Percentiles rank a stretch among this genome's conserved stretches.
phyloP scores from a whole-genome alignment of 148 eudicot species.

The Salicornia ramosissima region DNA sequence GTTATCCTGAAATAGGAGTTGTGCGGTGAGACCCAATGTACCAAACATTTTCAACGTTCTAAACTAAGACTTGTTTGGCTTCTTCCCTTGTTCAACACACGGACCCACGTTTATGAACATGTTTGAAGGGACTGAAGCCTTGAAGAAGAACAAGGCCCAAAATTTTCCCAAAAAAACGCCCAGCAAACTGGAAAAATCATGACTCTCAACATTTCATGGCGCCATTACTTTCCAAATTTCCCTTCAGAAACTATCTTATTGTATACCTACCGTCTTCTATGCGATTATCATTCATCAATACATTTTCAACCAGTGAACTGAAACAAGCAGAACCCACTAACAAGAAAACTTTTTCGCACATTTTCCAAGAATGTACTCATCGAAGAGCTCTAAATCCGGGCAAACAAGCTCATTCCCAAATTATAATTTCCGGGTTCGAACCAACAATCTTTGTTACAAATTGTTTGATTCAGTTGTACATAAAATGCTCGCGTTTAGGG shows the following conservation, averaged over 20 bases:
- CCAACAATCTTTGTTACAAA: slow-evolving; percentile 78
- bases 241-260: not conserved
- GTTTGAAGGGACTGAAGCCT: not conserved
- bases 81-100: too few species aligned
- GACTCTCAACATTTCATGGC: slow-evolving; percentile 18
- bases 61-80: too few species aligned
- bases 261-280: not conserved
- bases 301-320: slow-evolving; percentile 20
- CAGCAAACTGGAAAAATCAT: slow-evolving; percentile 10
- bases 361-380: slow-evolving; percentile 63
- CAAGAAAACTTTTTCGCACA: slow-evolving; percentile 57
- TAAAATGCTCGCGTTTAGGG: slow-evolving; percentile 45
- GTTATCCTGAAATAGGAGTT: too few species aligned
- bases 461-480: slow-evolving; percentile 71
- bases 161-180: not conserved
- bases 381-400: slow-evolving; percentile 48
- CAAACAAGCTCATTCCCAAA: slow-evolving; percentile 66
- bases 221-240: not conserved
- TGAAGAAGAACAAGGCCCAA: not conserved
- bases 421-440: slow-evolving; percentile 66
- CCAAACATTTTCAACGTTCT: too few species aligned
- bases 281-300: slow-evolving; percentile 14
- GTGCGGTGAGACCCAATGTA: too few species aligned
- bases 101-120: not conserved
- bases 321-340: slow-evolving; percentile 15